These are phyloP conservation scores for Acaromyces ingoldii DNA, from an alignment of 1,284 basidiomycete species.

Conservation along the genomic window DNA sequence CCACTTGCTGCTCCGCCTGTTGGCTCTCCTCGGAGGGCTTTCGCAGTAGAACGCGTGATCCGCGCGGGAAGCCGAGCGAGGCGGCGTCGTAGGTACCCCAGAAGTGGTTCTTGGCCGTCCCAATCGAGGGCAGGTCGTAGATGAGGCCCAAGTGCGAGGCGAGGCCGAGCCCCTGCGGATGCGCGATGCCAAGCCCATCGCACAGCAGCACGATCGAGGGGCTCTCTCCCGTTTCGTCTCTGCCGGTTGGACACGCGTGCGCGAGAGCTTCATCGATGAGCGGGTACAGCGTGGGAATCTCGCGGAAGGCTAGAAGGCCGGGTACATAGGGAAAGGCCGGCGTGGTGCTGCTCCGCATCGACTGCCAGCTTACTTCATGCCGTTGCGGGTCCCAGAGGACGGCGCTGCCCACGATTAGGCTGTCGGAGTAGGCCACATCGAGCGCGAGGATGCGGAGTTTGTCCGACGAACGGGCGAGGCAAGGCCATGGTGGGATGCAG, in stretches of 20 bases:
- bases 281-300: background rate
- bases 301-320: conserved; percentile 2
- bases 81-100: background rate
- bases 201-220: background rate
- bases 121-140: background rate
- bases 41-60: too few relatives aligned
- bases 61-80: too few relatives aligned
- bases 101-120: background rate
- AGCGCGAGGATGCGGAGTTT: too few relatives aligned
- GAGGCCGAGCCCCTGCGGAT: background rate
- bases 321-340: background rate
- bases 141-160: conserved; percentile 2
- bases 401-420: background rate
- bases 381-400: too few relatives aligned
- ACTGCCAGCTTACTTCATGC: too few relatives aligned
- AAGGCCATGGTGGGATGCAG: background rate
- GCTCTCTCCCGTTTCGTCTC: too few relatives aligned
- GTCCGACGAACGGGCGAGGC: too few relatives aligned
- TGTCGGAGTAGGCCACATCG: background rate
- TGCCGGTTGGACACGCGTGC: too few relatives aligned
- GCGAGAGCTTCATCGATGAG: background rate
- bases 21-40: too few relatives aligned
- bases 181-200: conserved; percentile 1
- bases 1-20: background rate
- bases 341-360: too few relatives aligned